Conservation (phyloP, 345 rosid species). For the Sisymbrium irio region DNA sequence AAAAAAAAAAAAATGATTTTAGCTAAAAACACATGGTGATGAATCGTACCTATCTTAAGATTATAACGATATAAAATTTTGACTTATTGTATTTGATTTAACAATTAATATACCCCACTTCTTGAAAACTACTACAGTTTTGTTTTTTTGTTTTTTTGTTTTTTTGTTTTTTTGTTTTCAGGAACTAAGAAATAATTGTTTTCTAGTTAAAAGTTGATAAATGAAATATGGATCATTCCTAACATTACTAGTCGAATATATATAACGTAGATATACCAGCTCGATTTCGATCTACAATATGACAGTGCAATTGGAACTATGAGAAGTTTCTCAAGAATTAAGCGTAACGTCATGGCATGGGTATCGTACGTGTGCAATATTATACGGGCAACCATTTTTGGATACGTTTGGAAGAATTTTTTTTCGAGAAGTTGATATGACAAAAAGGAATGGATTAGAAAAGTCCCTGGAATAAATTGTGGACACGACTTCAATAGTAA, state of each 20-base stretch:
- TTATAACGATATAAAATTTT: neutral
- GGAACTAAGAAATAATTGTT: neutral
- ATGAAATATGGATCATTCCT: neutral
- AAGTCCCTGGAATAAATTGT: constrained; percentile 16
- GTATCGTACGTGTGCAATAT: neutral
- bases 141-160: neutral
- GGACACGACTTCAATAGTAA: constrained; percentile 24
- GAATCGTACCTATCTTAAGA: neutral
- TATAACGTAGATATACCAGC: neutral
- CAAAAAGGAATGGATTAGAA: neutral
- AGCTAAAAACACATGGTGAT: neutral
- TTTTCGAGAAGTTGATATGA: neutral
- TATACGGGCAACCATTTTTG: too few species aligned
- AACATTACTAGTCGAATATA: neutral
- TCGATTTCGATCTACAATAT: too few species aligned
- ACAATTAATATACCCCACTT: neutral
- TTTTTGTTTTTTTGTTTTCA: neutral
- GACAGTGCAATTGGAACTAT: neutral
- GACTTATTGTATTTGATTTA: neutral
- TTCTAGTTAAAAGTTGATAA: neutral
- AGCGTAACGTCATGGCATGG: neutral
- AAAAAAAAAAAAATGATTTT: too few species aligned
- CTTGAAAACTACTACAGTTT: neutral
- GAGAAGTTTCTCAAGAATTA: neutral
- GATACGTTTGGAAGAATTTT: neutral